phyloP scores from a whole-genome alignment of 148 eudicot genomes.

The Vaccinium vitisidaea region DNA sequence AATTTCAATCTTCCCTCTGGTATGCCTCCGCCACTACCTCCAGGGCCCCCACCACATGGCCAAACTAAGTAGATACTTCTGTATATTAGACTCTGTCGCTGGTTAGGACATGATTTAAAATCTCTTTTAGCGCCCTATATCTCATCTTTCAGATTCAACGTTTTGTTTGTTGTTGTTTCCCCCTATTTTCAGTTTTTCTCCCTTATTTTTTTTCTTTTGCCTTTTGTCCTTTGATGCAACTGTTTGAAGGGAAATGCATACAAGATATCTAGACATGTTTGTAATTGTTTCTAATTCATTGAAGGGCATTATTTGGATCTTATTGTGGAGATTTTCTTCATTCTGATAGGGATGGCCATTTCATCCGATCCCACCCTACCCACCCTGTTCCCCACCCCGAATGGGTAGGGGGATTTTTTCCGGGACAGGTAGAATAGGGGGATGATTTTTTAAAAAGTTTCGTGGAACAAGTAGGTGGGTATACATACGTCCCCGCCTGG shows the following conservation, averaged over 20 bases:
- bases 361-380: too few species aligned
- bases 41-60: constrained; percentile 85
- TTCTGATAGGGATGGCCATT: not conserved
- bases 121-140: not conserved
- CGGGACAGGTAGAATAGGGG: too few species aligned
- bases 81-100: not conserved
- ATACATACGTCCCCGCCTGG: too few species aligned
- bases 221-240: not conserved
- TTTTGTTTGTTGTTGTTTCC: not conserved
- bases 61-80: constrained; percentile 43
- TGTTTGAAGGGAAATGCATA: not conserved
- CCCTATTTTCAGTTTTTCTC: too few species aligned
- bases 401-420: too few species aligned
- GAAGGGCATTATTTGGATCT: not conserved
- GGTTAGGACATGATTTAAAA: not conserved
- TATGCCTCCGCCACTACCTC: constrained; percentile 84
- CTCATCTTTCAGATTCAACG: not conserved
- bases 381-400: too few species aligned
- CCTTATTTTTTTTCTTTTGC: not conserved
- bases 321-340: not conserved
- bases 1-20: constrained; percentile 36
- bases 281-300: not conserved
- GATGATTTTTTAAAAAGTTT: too few species aligned
- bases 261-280: not conserved
- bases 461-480: too few species aligned